Base-by-base conservation (phyloP, 768 basidiomycete species). In the Boletus tomentosulus region DNA sequence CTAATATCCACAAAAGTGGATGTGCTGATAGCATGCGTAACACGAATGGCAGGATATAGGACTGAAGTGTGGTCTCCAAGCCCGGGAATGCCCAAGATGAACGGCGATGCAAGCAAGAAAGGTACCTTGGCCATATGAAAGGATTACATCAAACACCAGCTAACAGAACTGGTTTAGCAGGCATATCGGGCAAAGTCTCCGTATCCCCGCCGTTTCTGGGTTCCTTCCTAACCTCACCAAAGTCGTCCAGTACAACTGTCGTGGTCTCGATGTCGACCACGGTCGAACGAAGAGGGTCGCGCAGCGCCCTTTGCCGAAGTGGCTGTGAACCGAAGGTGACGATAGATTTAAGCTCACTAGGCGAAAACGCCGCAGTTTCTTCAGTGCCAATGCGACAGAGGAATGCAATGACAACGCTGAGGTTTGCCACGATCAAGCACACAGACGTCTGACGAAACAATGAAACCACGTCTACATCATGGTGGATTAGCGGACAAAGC, bases 331-430 rank as follows among this genome's bases (percentile, higher is more conserved):
- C 49, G 15, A 50, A 50, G 2, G 49, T 50, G 41, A 50, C 8
- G 3, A 42, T 7, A 4, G 41, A 34, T 34, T 24, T 33, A 22
- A 50, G 30, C 15, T 42, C 38, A 2, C 19, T 41, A 1, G 38
- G 48, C 12, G 48, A 37, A 31, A 50, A 50, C 12, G 22, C 33
- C 0, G 49, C 39, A 1, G 33, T 35, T 16, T 54, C 48, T 35
- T 54, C 53, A 9, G 53, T 44, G 2, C 42, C 42, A 27, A 50
- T 54, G 42, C 53, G 53, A 33, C 49, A 50, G 53, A 54, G 22
- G 33, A 54, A 50, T 2, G 53, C 53, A 7, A 43, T 42, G 19
- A 54, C 45, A 4, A 54, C 48, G n/a, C 28, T 50, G 12, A 50
- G 38, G 28, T 50, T 50, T 3, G 48, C 48, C n/a, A 50, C 48